Evolutionary conservation across 140 eudicot species (phyloP).

Genomic region (Artemisia princeps): DNA sequence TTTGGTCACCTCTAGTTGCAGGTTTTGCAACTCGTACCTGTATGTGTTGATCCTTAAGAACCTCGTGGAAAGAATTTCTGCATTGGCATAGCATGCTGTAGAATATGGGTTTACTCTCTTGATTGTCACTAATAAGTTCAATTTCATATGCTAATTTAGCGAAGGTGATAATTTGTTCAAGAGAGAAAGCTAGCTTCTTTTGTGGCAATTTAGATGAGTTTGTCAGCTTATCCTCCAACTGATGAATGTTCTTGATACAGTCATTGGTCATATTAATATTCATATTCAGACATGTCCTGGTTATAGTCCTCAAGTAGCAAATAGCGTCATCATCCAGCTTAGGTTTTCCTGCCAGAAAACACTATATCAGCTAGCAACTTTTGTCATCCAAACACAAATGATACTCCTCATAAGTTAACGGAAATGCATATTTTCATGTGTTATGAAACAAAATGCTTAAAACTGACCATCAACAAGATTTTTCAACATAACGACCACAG

Average conservation of each 20-base stretch:
- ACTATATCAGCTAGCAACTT: conserved; percentile 17
- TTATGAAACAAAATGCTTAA: conserved; percentile 9
- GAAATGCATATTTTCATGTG: conserved; percentile 1
- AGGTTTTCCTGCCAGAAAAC: conserved; percentile 48
- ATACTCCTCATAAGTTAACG: background rate
- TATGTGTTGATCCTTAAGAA: conserved; percentile 48
- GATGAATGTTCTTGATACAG: conserved; percentile 58
- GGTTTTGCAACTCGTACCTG: conserved; percentile 41
- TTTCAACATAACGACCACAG: conserved; percentile 39
- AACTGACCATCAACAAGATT: conserved; percentile 42
- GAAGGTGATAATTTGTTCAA: conserved; percentile 52
- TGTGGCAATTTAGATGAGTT: conserved; percentile 50
- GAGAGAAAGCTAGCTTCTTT: conserved; percentile 69
- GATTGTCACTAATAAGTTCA: conserved; percentile 34
- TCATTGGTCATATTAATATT: conserved; percentile 36
- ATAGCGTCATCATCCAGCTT: conserved; percentile 43
- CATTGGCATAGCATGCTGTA: conserved; percentile 39
- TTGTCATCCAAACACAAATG: conserved; percentile 16
- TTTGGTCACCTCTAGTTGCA: background rate
- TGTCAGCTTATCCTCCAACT: conserved; percentile 46
- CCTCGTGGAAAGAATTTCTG: conserved; percentile 39
- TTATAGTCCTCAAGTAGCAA: conserved; percentile 40
- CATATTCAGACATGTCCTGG: conserved; percentile 50
- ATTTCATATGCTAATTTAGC: conserved; percentile 54
- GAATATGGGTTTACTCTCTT: conserved; percentile 39